phyloP scores from a whole-genome alignment of 1,139 yeast genomes.

The Hemisphaericaspora subhashii region DNA sequence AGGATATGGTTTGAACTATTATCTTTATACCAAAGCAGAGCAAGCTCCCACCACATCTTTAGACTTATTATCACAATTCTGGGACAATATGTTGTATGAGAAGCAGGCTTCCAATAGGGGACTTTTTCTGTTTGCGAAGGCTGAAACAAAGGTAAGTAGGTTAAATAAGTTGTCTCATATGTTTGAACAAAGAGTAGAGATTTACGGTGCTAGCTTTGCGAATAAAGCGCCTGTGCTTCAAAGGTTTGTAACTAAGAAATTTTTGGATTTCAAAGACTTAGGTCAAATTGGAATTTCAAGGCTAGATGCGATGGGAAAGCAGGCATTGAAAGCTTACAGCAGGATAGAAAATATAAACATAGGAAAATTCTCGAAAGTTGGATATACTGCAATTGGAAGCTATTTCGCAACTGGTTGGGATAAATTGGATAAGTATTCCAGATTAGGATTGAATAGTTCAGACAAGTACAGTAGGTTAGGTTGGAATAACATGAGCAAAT shows the following conservation, averaged over 20 bases:
- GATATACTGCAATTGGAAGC: background rate
- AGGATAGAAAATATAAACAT: background rate
- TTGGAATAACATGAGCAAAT: background rate
- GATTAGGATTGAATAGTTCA: background rate
- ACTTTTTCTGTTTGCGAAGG: constrained; percentile 8
- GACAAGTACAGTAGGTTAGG: background rate
- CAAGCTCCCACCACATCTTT: constrained; percentile 9
- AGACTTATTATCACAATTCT: constrained; percentile 12
- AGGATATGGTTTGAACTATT: constrained; percentile 5
- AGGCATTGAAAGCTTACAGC: constrained; percentile 1
- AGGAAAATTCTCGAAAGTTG: background rate
- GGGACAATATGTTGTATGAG: constrained; percentile 17
- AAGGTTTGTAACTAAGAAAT: background rate
- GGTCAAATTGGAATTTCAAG: background rate
- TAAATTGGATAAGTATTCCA: background rate
- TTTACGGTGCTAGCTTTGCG: background rate
- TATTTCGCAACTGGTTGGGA: background rate
- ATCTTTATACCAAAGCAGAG: background rate
- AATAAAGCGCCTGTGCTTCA: background rate
- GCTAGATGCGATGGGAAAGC: background rate
- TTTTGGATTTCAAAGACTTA: constrained; percentile 1
- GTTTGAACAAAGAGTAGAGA: background rate
- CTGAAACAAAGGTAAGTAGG: constrained; percentile 9
- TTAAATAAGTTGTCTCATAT: constrained; percentile 5
- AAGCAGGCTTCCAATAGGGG: constrained; percentile 5